These are phyloP conservation scores for Sporisorium reilianum DNA, from an alignment of 1,284 basidiomycete genomes.

Conservation along the genomic window DNA sequence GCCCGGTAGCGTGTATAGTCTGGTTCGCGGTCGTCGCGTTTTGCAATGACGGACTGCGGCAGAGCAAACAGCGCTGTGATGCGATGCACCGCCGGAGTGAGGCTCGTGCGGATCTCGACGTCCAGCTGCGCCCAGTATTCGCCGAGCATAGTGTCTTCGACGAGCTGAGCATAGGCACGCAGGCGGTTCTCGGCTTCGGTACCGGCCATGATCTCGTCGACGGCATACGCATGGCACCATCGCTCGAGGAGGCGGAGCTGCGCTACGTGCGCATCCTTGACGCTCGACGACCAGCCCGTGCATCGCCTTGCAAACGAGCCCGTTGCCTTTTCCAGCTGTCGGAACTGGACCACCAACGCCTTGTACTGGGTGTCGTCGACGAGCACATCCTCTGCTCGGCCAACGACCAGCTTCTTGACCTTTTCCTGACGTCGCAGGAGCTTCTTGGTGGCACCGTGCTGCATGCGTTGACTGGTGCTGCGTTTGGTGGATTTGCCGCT, in stretches of 20 bases:
- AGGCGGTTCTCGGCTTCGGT: slow-evolving; percentile 43
- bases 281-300: slow-evolving; percentile 42
- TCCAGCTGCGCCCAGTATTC: slow-evolving; percentile 51
- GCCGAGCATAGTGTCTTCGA: slow-evolving; percentile 34
- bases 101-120: slow-evolving; percentile 40
- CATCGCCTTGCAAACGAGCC: slow-evolving; percentile 43
- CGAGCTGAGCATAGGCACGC: slow-evolving; percentile 28
- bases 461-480: slow-evolving; percentile 43
- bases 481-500: slow-evolving; percentile 43
- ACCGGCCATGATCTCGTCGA: slow-evolving; percentile 26
- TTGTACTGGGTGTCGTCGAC: slow-evolving; percentile 52
- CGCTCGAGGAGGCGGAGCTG: slow-evolving; percentile 49
- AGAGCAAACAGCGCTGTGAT: slow-evolving; percentile 57
- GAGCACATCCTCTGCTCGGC: slow-evolving; percentile 30
- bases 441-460: slow-evolving; percentile 50
- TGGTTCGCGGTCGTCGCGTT: slow-evolving; percentile 67
- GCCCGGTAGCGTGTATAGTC: slow-evolving; percentile 66
- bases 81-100: slow-evolving; percentile 63
- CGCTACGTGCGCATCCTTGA: slow-evolving; percentile 45
- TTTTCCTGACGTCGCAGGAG: slow-evolving; percentile 58
- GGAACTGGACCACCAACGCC: slow-evolving; percentile 42
- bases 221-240: slow-evolving; percentile 50
- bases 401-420: slow-evolving; percentile 41
- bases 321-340: slow-evolving; percentile 41
- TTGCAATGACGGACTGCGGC: slow-evolving; percentile 65